Conservation (phyloP, 768 basidiomycete species). For the Lentinula detonsa region DNA sequence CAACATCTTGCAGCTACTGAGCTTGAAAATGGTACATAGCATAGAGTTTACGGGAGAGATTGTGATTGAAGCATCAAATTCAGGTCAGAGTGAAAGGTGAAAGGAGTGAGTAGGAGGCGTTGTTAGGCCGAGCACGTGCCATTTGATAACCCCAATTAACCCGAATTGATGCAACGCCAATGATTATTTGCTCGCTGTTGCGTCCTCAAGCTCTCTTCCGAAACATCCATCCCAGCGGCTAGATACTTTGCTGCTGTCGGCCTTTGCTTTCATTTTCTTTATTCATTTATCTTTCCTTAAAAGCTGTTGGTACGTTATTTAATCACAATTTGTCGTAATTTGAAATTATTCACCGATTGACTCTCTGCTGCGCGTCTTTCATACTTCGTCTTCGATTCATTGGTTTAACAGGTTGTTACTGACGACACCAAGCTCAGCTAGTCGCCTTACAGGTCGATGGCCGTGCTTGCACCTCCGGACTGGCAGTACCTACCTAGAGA, state of each 20-base stretch:
- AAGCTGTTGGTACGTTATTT: constrained; percentile 5
- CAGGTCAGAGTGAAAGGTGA: not conserved
- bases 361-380: not conserved
- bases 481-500: constrained; percentile 65
- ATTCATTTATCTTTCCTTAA: not conserved
- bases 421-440: constrained; percentile 5
- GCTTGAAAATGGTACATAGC: not conserved
- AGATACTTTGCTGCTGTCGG: not conserved
- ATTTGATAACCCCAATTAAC: not conserved
- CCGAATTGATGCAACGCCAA: not conserved
- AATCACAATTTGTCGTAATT: not conserved
- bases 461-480: constrained; percentile 73
- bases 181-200: constrained; percentile 6
- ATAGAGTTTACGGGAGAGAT: not conserved
- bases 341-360: not conserved
- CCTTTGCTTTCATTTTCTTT: constrained; percentile 2
- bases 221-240: constrained; percentile 3
- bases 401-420: constrained; percentile 1
- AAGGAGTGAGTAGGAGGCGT: not conserved
- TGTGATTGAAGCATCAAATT: not conserved
- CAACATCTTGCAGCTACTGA: not conserved
- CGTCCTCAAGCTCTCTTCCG: constrained; percentile 6
- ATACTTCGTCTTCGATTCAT: not conserved
- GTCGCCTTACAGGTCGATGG: constrained; percentile 46
- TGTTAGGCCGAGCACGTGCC: not conserved